These are phyloP conservation scores for Adansonia madagascariensis DNA, from an alignment of 441 rosid species.

Conservation along the genomic window DNA sequence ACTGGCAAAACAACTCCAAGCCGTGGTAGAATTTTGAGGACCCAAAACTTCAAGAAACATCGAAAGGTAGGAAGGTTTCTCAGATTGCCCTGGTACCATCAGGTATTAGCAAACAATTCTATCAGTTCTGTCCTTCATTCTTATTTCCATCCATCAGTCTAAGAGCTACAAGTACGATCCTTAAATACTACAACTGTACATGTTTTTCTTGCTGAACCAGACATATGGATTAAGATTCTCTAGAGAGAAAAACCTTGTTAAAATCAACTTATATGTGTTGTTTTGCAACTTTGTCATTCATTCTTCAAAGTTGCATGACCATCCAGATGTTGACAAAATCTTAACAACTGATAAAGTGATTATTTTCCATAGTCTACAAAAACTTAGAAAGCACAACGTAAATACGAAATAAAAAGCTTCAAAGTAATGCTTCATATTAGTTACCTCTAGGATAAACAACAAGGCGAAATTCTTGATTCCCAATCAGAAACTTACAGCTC, in stretches of 20 bases:
- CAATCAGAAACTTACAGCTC: slow-evolving; percentile 97
- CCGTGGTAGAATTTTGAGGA: slow-evolving; percentile 78
- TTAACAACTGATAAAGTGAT: not conserved
- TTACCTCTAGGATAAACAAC: slow-evolving; percentile 97
- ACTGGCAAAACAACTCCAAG: slow-evolving; percentile 98
- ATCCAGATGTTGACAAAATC: not conserved
- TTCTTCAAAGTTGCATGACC: not conserved
- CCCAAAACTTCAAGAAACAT: slow-evolving; percentile 97
- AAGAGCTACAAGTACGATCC: not conserved
- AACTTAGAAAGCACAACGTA: not conserved
- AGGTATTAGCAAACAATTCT: slow-evolving; percentile 43
- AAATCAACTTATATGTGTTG: not conserved
- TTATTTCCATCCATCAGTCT: slow-evolving; percentile 24
- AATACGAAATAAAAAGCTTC: not conserved
- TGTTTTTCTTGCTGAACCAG: not conserved
- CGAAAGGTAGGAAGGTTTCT: slow-evolving; percentile 97
- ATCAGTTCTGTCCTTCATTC: slow-evolving; percentile 45
- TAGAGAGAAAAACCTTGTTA: not conserved
- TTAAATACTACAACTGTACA: not conserved
- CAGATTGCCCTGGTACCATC: slow-evolving; percentile 97
- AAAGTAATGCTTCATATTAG: not conserved
- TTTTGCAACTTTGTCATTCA: not conserved
- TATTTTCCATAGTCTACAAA: too few species aligned
- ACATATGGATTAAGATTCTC: not conserved
- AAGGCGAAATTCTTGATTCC: slow-evolving; percentile 94